These are phyloP conservation scores for Carallia pectinifolia DNA, from an alignment of 345 rosid species.

Conservation along the genomic window DNA sequence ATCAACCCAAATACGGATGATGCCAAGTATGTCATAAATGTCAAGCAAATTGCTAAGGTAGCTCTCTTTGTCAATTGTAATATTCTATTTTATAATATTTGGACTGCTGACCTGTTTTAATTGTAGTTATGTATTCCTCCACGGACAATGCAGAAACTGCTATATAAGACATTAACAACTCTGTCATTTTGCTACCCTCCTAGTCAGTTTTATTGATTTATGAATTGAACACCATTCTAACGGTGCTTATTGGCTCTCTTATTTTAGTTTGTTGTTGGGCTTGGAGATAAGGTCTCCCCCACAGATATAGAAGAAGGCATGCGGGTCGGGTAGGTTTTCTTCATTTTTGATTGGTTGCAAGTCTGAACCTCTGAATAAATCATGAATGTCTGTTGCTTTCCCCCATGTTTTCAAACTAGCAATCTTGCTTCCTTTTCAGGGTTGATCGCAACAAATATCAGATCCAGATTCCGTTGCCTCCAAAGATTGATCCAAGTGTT, in stretches of 20 bases:
- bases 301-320: slow-evolving; percentile 98
- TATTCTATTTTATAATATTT: too few relatives aligned
- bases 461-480: slow-evolving; percentile 97
- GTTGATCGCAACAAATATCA: slow-evolving; percentile 98
- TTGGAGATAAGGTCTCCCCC: slow-evolving; percentile 96
- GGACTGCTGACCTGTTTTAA: too few relatives aligned
- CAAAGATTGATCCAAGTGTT: slow-evolving; percentile 98
- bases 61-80: too few relatives aligned
- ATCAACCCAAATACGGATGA: slow-evolving; percentile 95
- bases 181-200: not conserved
- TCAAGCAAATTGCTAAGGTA: slow-evolving; percentile 67
- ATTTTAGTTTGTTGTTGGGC: slow-evolving; percentile 90
- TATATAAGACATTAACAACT: not conserved
- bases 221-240: not conserved
- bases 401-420: slow-evolving; percentile 3
- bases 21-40: slow-evolving; percentile 92
- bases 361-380: too few relatives aligned
- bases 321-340: slow-evolving; percentile 80
- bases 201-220: not conserved
- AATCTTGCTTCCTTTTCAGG: slow-evolving; percentile 41
- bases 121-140: slow-evolving; percentile 20
- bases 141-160: not conserved
- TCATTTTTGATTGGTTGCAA: not conserved
- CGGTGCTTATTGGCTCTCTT: not conserved
- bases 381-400: not conserved